Base-by-base conservation (phyloP, 2,329 filamentous ascomycete genomes). In the Alternaria triticimaculans region DNA sequence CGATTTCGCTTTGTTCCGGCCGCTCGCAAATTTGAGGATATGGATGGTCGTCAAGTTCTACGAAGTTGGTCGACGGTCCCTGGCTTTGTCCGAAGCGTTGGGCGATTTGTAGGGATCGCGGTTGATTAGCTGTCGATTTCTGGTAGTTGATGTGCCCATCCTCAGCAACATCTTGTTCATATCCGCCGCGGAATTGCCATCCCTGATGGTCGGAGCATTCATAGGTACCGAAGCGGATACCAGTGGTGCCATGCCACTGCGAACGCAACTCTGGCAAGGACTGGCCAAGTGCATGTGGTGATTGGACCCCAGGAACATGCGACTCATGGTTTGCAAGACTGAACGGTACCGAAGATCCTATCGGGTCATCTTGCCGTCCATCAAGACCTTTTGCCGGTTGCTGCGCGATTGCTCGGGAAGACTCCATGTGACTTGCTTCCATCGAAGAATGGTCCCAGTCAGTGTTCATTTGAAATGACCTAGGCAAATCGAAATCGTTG, bases 1-100 rank as follows among this genome's bases (percentile, higher is more conserved):
- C 18, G 0, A 0, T 7, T 3, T 4, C 30, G 10, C 6, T 8
- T 1, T 25, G 21, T 21, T 5, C 30, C 15, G 4, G 10, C 1
- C 2, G 2, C 25, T 12, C 23, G 21, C 21, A 8, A 3, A n/a
- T 3, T 12, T 51, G 41, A 10, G 28, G n/a, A n/a, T 20, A 11
- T 60, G 25, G 50, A 15, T 28, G 2, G 2, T 60, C 43, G 0
- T 55, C 18, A 21, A 41, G 26, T 1, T 48, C 28, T 10, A 44
- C 23, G 20, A n/a, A 55, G 10, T 21, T 46, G 26, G 5, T 14
- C 5, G n/a, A 3, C 26, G 26, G 14, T 20, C 4, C 21, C 12
- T 49, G 50, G 28, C 3, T 6, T 14, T 15, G 4, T 23, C 26
- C n/a, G 2, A n/a, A 18, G 30, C 43, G 58, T 5, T 10, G 11